Evolutionary conservation across 805 yeast genomes (phyloP).

Genomic region (Yueomyces sinensis): DNA sequence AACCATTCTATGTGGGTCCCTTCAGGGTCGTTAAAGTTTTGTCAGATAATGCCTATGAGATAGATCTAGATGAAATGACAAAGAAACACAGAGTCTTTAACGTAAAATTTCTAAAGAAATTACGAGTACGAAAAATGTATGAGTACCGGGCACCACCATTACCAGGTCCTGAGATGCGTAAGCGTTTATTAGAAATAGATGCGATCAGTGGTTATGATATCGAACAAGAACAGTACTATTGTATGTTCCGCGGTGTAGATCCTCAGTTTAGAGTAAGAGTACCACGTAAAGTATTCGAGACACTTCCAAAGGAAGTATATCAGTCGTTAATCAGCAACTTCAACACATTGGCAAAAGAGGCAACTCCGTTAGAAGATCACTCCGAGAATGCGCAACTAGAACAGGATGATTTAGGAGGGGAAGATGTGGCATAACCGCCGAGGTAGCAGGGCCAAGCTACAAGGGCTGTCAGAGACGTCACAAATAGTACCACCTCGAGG

Average conservation of each 20-base stretch:
- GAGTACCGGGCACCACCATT: slow-evolving; percentile 1
- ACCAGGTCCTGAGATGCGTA: not conserved
- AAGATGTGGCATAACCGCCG: too few relatives aligned
- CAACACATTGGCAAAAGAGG: not conserved
- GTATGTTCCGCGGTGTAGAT: slow-evolving; percentile 1
- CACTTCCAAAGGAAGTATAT: not conserved
- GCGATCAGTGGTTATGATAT: not conserved
- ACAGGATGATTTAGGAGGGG: too few relatives aligned
- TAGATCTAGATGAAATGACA: not conserved
- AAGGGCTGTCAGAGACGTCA: too few relatives aligned
- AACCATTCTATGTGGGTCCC: slow-evolving; percentile 1
- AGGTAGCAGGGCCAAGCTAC: too few relatives aligned
- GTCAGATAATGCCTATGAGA: slow-evolving; percentile 1
- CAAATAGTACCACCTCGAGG: too few relatives aligned
- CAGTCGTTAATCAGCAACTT: not conserved
- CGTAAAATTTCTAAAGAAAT: not conserved
- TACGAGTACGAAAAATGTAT: not conserved
- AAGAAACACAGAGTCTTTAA: slow-evolving; percentile 1
- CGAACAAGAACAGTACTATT: not conserved
- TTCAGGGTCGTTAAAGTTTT: slow-evolving; percentile 1
- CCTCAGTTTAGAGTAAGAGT: not conserved
- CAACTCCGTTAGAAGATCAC: too few relatives aligned
- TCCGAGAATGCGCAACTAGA: too few relatives aligned
- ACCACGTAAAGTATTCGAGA: not conserved
- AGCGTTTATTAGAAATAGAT: not conserved